Conservation (phyloP, 176 grass and related monocot species). For the Pontederia paniculata region DNA sequence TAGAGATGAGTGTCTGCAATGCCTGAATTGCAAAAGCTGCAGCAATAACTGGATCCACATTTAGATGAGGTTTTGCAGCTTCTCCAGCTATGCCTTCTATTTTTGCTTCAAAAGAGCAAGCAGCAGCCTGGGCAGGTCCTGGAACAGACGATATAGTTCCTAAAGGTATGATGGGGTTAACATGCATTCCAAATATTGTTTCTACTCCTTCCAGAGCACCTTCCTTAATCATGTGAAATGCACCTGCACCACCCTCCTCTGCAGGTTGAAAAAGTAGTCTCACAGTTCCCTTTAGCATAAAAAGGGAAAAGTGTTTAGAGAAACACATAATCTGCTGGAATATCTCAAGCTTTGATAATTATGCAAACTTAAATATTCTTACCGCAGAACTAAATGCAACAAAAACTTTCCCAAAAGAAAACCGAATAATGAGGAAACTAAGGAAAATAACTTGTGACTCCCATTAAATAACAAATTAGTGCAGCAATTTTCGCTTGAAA, state of each 20-base stretch:
- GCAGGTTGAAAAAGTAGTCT: slow-evolving; percentile 93
- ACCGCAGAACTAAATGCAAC: too few relatives aligned
- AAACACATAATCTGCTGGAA: not conserved
- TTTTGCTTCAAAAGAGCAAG: slow-evolving; percentile 58
- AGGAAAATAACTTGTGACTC: too few relatives aligned
- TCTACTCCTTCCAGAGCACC: slow-evolving; percentile 50
- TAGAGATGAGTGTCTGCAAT: slow-evolving; percentile 64
- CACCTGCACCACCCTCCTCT: slow-evolving; percentile 87
- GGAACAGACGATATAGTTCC: slow-evolving; percentile 39
- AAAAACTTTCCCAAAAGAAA: too few relatives aligned
- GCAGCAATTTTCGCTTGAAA: too few relatives aligned
- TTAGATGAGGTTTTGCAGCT: slow-evolving; percentile 72
- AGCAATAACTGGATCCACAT: slow-evolving; percentile 55
- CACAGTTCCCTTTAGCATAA: slow-evolving; percentile 60
- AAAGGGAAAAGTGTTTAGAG: slow-evolving; percentile 12
- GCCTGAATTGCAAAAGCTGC: slow-evolving; percentile 51
- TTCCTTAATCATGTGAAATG: slow-evolving; percentile 72
- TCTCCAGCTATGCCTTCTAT: slow-evolving; percentile 78
- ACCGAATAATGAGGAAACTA: too few relatives aligned
- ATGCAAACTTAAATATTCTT: too few relatives aligned
- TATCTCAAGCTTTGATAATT: not conserved
- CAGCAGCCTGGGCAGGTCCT: slow-evolving; percentile 67
- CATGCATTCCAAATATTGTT: slow-evolving; percentile 84
- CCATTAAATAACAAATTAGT: too few relatives aligned
- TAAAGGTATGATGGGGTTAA: slow-evolving; percentile 40